phyloP scores from a whole-genome alignment of 495 filamentous ascomycete genomes.

The Rostrohypoxylon terebratum region DNA sequence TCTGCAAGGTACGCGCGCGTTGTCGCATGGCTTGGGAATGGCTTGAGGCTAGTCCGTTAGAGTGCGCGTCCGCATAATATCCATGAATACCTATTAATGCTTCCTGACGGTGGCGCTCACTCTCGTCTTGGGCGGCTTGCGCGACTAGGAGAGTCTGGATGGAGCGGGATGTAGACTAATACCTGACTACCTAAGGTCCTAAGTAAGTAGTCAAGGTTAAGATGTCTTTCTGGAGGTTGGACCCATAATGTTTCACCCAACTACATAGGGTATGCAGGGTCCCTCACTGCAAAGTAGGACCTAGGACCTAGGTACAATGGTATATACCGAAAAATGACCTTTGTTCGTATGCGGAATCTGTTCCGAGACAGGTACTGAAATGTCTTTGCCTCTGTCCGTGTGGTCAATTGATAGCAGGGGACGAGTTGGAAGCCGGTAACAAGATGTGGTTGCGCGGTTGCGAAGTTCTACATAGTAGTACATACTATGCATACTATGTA shows the following conservation, averaged over 20 bases:
- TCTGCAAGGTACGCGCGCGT: constrained; percentile 42
- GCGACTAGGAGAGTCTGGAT: constrained; percentile 1
- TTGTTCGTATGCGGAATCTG: constrained; percentile 29
- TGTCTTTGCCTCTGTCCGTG: constrained; percentile 27
- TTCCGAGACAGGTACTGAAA: constrained; percentile 31
- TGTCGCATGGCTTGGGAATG: constrained; percentile 4
- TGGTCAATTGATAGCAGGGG: constrained; percentile 7
- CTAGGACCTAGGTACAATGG: too few species aligned
- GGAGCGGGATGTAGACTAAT: constrained; percentile 15
- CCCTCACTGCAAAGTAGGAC: constrained; percentile 7
- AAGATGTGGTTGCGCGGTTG: constrained; percentile 10
- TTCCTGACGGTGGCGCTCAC: constrained; percentile 2
- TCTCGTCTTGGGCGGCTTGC: not conserved
- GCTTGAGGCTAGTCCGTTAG: not conserved
- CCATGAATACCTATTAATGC: constrained; percentile 1
- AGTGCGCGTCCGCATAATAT: not conserved
- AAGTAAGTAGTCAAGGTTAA: constrained; percentile 13
- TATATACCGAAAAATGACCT: not conserved
- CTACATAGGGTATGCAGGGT: constrained; percentile 24
- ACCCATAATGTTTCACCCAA: constrained; percentile 25
- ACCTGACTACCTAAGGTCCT: too few species aligned
- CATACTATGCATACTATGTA: not conserved
- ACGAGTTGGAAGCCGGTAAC: constrained; percentile 13
- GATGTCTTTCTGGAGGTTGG: constrained; percentile 9
- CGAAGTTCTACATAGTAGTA: constrained; percentile 10